Conservation (phyloP, 805 yeast genomes). For the Lachancea mirantina region DNA sequence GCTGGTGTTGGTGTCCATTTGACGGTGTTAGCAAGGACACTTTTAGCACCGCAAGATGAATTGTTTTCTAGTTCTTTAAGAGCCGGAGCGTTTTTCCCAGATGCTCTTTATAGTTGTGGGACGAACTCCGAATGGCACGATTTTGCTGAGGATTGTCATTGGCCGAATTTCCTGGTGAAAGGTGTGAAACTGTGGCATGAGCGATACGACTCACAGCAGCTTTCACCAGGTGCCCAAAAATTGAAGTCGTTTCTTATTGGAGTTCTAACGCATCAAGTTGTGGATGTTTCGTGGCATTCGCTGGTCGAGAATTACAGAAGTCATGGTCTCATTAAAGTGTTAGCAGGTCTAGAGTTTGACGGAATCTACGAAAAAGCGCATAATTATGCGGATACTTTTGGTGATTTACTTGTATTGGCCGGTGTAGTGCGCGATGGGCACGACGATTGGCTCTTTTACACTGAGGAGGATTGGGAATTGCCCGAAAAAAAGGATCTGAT, state of each 20-base stretch:
- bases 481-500: constrained; percentile 38
- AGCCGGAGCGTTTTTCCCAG: constrained; percentile 65
- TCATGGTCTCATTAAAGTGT: constrained; percentile 44
- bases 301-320: constrained; percentile 31
- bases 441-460: constrained; percentile 18
- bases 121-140: constrained; percentile 36
- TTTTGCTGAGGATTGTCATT: constrained; percentile 55
- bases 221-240: constrained; percentile 20
- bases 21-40: constrained; percentile 15
- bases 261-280: constrained; percentile 51
- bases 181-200: constrained; percentile 41
- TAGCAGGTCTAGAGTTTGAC: constrained; percentile 48
- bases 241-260: constrained; percentile 55
- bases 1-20: constrained; percentile 24
- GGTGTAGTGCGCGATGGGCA: constrained; percentile 25
- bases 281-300: constrained; percentile 67
- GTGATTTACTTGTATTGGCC: constrained; percentile 47
- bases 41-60: constrained; percentile 29
- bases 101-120: constrained; percentile 56
- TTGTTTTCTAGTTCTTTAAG: constrained; percentile 31
- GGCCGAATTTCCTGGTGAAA: constrained; percentile 56
- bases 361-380: constrained; percentile 48
- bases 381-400: constrained; percentile 51
- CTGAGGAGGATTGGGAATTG: constrained; percentile 33
- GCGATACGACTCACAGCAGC: constrained; percentile 15